phyloP scores from a whole-genome alignment of 352 stramenopile genomes.

The Phytophthora melonis region DNA sequence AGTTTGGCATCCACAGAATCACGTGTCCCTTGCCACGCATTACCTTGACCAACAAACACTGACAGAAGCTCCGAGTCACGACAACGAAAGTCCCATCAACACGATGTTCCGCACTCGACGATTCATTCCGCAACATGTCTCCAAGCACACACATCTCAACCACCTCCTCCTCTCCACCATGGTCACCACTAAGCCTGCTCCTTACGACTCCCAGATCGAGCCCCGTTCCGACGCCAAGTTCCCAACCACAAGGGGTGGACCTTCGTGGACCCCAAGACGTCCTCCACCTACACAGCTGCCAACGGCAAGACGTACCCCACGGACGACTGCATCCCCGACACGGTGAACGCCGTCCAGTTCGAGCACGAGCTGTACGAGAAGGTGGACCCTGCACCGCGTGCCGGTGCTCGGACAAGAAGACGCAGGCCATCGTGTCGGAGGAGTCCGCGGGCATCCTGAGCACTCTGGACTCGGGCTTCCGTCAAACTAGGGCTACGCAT shows the following conservation, averaged over 20 bases:
- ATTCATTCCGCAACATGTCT: background rate
- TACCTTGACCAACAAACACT: too few relatives aligned
- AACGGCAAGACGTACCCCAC: constrained; percentile 33
- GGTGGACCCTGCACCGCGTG: constrained; percentile 37
- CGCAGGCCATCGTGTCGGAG: constrained; percentile 47
- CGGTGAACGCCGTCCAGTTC: constrained; percentile 36
- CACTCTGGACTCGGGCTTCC: constrained; percentile 64
- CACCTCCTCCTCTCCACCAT: constrained; percentile 8
- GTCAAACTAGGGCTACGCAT: too few relatives aligned
- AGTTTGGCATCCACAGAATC: too few relatives aligned
- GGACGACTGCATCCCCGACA: constrained; percentile 29
- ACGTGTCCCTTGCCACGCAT: too few relatives aligned
- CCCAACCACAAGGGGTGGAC: constrained; percentile 48
- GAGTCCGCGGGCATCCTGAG: constrained; percentile 69
- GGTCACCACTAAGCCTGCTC: constrained; percentile 16
- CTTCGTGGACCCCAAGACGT: constrained; percentile 28
- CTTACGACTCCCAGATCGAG: constrained; percentile 34
- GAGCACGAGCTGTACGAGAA: constrained; percentile 55
- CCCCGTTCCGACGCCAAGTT: constrained; percentile 47
- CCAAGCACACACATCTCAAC: background rate
- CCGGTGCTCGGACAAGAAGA: constrained; percentile 79
- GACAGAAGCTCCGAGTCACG: too few relatives aligned
- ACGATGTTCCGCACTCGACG: background rate
- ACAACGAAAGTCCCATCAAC: too few relatives aligned
- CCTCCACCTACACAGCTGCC: constrained; percentile 2